These are phyloP conservation scores for Fonsecaea monophora DNA, from an alignment of 2,329 filamentous ascomycete species.

Conservation along the genomic window DNA sequence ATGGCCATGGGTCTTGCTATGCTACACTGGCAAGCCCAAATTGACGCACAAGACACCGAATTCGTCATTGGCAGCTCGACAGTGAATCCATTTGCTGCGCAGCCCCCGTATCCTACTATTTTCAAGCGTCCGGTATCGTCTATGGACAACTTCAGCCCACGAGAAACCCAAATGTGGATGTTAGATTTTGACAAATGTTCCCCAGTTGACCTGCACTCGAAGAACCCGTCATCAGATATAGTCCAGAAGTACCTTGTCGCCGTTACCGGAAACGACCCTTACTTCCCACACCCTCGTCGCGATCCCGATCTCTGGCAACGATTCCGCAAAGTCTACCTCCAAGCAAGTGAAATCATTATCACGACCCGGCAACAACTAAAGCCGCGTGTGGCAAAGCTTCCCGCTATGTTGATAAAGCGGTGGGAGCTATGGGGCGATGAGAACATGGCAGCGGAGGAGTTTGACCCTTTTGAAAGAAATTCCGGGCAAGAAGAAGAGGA, in stretches of 20 bases:
- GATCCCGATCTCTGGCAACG: constrained; percentile 17
- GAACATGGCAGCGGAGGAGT: constrained; percentile 18
- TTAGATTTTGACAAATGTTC: constrained; percentile 31
- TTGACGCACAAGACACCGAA: constrained; percentile 32
- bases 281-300: constrained; percentile 30
- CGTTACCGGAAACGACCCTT: constrained; percentile 35
- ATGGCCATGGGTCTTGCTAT: constrained; percentile 34
- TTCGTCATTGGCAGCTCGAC: constrained; percentile 31
- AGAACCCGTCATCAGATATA: background rate
- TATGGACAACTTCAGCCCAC: constrained; percentile 12
- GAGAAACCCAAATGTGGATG: constrained; percentile 32
- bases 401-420: constrained; percentile 19
- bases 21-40: constrained; percentile 32
- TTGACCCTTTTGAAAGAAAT: constrained; percentile 28
- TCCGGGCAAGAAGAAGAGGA: background rate
- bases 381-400: constrained; percentile 2
- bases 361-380: background rate
- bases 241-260: constrained; percentile 29
- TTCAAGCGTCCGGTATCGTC: constrained; percentile 12
- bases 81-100: constrained; percentile 5
- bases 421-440: constrained; percentile 30
- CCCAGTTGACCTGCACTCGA: constrained; percentile 13
- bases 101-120: background rate
- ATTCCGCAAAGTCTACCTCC: constrained; percentile 25
- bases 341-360: constrained; percentile 25